Evolutionary conservation across 192 early-diverging fungal species (phyloP).

Genomic region (Gryganskiella cystojenkinii): DNA sequence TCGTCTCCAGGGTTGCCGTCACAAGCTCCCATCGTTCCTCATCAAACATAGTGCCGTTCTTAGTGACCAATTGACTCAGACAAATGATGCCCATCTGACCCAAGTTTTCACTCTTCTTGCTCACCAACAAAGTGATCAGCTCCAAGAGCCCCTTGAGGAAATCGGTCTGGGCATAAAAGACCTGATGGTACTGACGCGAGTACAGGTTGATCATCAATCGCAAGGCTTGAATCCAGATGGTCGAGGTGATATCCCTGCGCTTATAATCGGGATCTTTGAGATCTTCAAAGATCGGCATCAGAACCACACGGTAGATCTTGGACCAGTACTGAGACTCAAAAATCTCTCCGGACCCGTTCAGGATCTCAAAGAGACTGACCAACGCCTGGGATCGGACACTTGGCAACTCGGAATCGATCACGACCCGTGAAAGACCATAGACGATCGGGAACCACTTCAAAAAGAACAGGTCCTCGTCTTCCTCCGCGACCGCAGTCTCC

Average conservation of each 20-base stretch:
- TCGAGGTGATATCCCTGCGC: conserved; percentile 85
- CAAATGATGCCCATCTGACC: conserved; percentile 91
- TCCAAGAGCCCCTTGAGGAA: conserved; percentile 84
- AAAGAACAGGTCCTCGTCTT: conserved; percentile 59
- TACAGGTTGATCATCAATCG: conserved; percentile 90
- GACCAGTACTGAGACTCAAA: conserved; percentile 88
- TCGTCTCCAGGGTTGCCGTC: conserved; percentile 72
- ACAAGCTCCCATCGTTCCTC: conserved; percentile 80
- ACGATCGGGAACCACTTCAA: conserved; percentile 63
- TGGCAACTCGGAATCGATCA: conserved; percentile 56
- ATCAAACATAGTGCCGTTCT: conserved; percentile 79
- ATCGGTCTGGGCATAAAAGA: conserved; percentile 77
- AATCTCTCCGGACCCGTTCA: conserved; percentile 80
- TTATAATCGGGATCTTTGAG: conserved; percentile 82
- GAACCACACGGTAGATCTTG: conserved; percentile 81
- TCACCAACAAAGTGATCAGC: conserved; percentile 58
- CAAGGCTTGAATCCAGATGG: conserved; percentile 92
- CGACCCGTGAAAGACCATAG: conserved; percentile 56
- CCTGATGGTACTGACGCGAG: conserved; percentile 73
- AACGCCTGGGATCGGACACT: conserved; percentile 67
- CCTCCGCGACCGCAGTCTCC: conserved; percentile 59
- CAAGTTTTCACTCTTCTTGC: conserved; percentile 84
- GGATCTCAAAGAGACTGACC: conserved; percentile 85
- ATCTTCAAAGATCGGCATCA: conserved; percentile 95
- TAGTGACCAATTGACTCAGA: conserved; percentile 87